phyloP scores from a whole-genome alignment of 805 yeast species.

The Saccharomycopsis sp. region DNA sequence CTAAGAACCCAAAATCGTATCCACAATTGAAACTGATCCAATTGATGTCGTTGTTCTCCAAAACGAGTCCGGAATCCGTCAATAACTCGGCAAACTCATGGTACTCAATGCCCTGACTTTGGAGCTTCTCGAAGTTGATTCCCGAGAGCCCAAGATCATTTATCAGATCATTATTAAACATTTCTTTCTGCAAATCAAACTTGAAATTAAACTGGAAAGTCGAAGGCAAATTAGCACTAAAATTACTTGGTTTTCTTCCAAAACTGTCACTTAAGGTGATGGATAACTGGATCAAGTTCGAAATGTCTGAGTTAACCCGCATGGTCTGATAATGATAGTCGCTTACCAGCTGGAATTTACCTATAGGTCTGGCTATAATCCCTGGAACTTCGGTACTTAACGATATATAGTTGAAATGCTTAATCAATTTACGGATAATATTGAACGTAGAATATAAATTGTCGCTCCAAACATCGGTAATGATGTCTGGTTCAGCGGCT shows the following conservation, averaged over 20 bases:
- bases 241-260: conserved; percentile 59
- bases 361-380: conserved; percentile 91
- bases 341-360: conserved; percentile 78
- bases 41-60: conserved; percentile 54
- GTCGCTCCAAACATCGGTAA: conserved; percentile 69
- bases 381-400: conserved; percentile 95
- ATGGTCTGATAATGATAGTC: conserved; percentile 96
- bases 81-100: conserved; percentile 77
- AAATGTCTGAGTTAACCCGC: conserved; percentile 82
- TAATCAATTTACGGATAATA: conserved; percentile 51
- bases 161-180: conserved; percentile 82
- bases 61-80: conserved; percentile 77
- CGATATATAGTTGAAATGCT: conserved; percentile 51
- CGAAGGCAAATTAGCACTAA: conserved; percentile 39
- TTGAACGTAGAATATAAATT: conserved; percentile 64
- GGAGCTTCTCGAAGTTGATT: conserved; percentile 69
- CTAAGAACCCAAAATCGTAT: conserved; percentile 86
- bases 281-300: conserved; percentile 82
- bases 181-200: conserved; percentile 69
- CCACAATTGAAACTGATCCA: conserved; percentile 96
- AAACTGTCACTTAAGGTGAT: conserved; percentile 62
- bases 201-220: conserved; percentile 97
- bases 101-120: conserved; percentile 69
- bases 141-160: conserved; percentile 78
- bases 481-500: conserved; percentile 26